Conservation (phyloP, 139 green algal genomes). For the Astrephomene gubernaculifera region DNA sequence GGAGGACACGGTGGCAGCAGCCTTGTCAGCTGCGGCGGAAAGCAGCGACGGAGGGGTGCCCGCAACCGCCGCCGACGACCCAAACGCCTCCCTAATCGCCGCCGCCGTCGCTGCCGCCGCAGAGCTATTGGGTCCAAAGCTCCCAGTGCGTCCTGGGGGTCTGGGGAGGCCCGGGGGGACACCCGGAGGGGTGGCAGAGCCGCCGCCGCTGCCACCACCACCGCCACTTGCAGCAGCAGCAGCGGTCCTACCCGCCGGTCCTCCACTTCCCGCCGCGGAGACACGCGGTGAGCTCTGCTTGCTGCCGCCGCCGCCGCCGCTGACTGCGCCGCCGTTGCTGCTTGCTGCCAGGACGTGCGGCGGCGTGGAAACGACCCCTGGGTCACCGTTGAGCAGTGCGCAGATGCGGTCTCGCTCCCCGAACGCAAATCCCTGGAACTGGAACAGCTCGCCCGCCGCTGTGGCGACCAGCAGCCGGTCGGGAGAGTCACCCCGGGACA, state of each 20-base stretch:
- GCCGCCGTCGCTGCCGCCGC: conserved; percentile 19
- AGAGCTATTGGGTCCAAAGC: no score
- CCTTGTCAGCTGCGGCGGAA: not conserved
- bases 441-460: conserved; percentile 21
- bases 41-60: conserved; percentile 3
- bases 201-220: not conserved
- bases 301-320: not conserved
- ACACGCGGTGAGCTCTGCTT: not conserved
- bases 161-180: no score
- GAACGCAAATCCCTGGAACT: conserved; percentile 8
- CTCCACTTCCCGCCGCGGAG: no score
- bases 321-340: not conserved
- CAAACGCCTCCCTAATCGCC: no score
- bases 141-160: no score
- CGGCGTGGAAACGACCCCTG: not conserved
- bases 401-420: conserved; percentile 33
- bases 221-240: no score
- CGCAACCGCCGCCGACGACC: not conserved
- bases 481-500: not conserved
- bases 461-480: conserved; percentile 37
- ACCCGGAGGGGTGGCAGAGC: no score
- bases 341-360: not conserved
- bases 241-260: not conserved
- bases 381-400: conserved; percentile 2
- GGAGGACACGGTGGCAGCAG: no score